Conservation (phyloP, 2,329 filamentous ascomycete species). For the Cylindrodendrum hubeiense region DNA sequence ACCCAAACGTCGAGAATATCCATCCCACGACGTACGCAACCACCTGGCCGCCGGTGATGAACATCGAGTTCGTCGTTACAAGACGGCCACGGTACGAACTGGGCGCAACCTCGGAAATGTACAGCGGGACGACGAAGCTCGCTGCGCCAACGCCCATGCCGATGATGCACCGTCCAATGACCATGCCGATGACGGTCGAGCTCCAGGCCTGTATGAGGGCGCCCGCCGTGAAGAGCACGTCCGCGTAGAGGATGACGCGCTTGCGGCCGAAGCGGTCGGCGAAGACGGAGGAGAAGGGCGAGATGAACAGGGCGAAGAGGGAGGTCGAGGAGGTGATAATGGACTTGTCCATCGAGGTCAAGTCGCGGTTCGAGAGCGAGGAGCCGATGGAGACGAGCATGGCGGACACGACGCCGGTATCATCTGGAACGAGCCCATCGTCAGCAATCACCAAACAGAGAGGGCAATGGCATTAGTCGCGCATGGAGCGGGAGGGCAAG, state of each 20-base stretch:
- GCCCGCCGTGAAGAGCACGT: constrained; percentile 76
- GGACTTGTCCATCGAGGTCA: constrained; percentile 76
- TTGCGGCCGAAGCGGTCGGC: constrained; percentile 73
- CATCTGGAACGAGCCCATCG: constrained; percentile 57
- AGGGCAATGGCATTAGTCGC: not conserved
- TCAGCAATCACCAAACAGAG: constrained; percentile 5
- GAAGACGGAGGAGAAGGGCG: constrained; percentile 73
- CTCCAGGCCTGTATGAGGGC: constrained; percentile 74
- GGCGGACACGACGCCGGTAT: constrained; percentile 77
- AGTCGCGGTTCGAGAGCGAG: constrained; percentile 66
- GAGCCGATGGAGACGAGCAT: constrained; percentile 74
- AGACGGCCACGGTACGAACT: constrained; percentile 81
- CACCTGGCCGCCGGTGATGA: constrained; percentile 90
- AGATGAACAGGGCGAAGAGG: constrained; percentile 73
- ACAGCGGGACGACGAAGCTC: constrained; percentile 86
- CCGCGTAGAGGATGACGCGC: constrained; percentile 72
- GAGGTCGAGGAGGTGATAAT: constrained; percentile 78
- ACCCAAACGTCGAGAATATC: constrained; percentile 71
- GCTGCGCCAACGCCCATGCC: constrained; percentile 81
- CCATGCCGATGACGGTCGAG: constrained; percentile 72
- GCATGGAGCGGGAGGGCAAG: constrained; percentile 18
- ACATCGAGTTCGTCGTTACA: constrained; percentile 84
- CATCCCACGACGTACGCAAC: constrained; percentile 89
- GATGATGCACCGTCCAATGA: constrained; percentile 75
- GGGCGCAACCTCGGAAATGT: constrained; percentile 89